phyloP scores from a whole-genome alignment of 768 basidiomycete genomes.

The Lactarius deliciosus region DNA sequence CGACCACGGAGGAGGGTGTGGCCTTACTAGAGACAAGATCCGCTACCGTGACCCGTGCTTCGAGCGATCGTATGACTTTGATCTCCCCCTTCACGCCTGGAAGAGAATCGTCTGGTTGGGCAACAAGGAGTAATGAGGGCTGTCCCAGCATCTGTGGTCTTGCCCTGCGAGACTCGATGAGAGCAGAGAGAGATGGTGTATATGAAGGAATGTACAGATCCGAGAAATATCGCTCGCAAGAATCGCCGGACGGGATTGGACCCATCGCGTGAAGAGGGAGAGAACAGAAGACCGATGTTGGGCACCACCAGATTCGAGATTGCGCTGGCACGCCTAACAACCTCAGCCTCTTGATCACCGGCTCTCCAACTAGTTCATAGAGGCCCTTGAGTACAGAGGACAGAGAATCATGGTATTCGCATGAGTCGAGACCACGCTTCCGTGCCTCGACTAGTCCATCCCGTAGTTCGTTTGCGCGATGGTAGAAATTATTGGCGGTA shows the following conservation, averaged over 20 bases:
- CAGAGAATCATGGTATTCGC: not conserved
- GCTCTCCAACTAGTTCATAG: not conserved
- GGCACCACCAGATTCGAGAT: not conserved
- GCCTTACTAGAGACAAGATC: too few species aligned
- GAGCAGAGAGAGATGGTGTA: not conserved
- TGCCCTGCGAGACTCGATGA: not conserved
- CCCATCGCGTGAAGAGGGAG: not conserved
- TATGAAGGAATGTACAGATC: not conserved
- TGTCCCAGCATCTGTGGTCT: not conserved
- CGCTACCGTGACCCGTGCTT: too few species aligned
- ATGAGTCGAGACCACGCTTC: not conserved
- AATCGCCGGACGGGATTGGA: not conserved
- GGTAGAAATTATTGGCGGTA: not conserved
- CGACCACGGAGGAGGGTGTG: too few species aligned
- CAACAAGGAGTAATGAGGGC: not conserved
- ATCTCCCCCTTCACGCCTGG: not conserved
- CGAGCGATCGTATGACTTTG: too few species aligned
- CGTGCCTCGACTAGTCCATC: not conserved
- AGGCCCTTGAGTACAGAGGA: not conserved
- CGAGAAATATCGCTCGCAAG: not conserved
- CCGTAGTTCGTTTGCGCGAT: not conserved
- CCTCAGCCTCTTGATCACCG: not conserved
- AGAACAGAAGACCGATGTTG: not conserved
- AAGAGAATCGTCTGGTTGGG: not conserved
- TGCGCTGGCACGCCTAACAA: not conserved